A percentile compares a stretch with the other conserved stretches of the same genome.
Evolutionary conservation across 139 green algal genomes (phyloP).

Genomic region (Micromonas pusilla): DNA sequence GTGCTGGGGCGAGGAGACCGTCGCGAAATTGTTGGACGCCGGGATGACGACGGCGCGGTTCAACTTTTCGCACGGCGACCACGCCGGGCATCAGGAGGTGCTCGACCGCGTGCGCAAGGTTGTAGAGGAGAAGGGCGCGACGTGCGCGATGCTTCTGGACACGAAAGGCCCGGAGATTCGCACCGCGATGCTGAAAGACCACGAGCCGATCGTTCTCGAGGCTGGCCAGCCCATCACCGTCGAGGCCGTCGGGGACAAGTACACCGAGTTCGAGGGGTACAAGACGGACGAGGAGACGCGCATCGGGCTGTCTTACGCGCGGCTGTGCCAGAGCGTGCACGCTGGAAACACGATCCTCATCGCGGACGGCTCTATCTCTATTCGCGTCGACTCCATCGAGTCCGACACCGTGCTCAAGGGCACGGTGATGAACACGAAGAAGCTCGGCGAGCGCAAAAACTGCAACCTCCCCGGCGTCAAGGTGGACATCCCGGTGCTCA

Average conservation of each 20-base stretch:
- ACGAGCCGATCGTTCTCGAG: slow-evolving; percentile 34
- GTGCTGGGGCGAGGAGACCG: neutral
- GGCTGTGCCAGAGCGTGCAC: slow-evolving; percentile 43
- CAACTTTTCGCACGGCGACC: slow-evolving; percentile 26
- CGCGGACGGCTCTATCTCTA: slow-evolving; percentile 51
- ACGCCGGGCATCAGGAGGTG: slow-evolving; percentile 53
- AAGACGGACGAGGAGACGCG: slow-evolving; percentile 35
- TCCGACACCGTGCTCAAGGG: slow-evolving; percentile 4
- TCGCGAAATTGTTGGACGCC: neutral
- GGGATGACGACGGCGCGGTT: neutral
- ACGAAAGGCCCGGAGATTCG: slow-evolving; percentile 58
- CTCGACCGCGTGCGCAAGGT: slow-evolving; percentile 21
- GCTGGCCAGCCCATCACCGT: slow-evolving; percentile 40
- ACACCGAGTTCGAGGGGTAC: slow-evolving; percentile 37
- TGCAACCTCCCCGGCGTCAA: slow-evolving; percentile 46
- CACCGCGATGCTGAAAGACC: slow-evolving; percentile 47
- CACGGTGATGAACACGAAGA: slow-evolving; percentile 25
- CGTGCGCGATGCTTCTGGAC: slow-evolving; percentile 42
- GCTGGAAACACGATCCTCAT: slow-evolving; percentile 55
- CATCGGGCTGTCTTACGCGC: slow-evolving; percentile 45
- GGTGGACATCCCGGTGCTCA: slow-evolving; percentile 43
- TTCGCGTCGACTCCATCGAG: slow-evolving; percentile 4
- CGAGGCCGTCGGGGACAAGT: slow-evolving; percentile 42
- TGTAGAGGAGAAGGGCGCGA: neutral
- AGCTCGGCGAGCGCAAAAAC: slow-evolving; percentile 36